Evolutionary conservation across 495 filamentous ascomycete genomes (phyloP).

Genomic region (Hypoxylon crocopeplum): DNA sequence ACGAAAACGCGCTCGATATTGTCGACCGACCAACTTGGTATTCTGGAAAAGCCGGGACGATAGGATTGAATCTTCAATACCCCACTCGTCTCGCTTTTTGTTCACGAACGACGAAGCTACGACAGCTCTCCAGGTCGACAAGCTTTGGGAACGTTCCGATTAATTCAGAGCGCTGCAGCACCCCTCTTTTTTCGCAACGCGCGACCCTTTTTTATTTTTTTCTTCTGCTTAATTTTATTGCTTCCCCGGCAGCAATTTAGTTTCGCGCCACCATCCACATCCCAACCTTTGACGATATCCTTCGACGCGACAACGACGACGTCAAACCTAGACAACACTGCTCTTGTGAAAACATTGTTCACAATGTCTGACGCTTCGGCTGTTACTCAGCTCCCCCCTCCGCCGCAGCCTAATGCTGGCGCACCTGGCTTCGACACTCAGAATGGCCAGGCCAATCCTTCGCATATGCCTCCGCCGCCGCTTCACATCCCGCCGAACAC

Average conservation of each 20-base stretch:
- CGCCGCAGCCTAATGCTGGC: slow-evolving; percentile 69
- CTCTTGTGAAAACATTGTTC: slow-evolving; percentile 25
- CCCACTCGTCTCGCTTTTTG: slow-evolving; percentile 18
- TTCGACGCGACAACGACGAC: slow-evolving; percentile 10
- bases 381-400: slow-evolving; percentile 66
- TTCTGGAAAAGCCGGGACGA: slow-evolving; percentile 14
- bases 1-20: slow-evolving; percentile 30
- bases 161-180: slow-evolving; percentile 19
- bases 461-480: slow-evolving; percentile 93
- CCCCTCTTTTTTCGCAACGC: slow-evolving; percentile 20
- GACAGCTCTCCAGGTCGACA: slow-evolving; percentile 14
- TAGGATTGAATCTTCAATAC: slow-evolving; percentile 24
- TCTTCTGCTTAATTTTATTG: slow-evolving; percentile 25
- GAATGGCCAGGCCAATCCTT: slow-evolving; percentile 68
- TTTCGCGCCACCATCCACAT: slow-evolving; percentile 31
- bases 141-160: slow-evolving; percentile 18
- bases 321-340: slow-evolving; percentile 3
- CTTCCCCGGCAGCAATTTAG: slow-evolving; percentile 23
- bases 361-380: slow-evolving; percentile 73
- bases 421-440: slow-evolving; percentile 76
- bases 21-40: background rate
- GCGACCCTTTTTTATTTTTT: slow-evolving; percentile 9
- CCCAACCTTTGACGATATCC: too few relatives aligned
- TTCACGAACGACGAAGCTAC: slow-evolving; percentile 31
- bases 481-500: slow-evolving; percentile 96